Base-by-base conservation (phyloP, 2,329 filamentous ascomycete species). In the Xylaria sp. region DNA sequence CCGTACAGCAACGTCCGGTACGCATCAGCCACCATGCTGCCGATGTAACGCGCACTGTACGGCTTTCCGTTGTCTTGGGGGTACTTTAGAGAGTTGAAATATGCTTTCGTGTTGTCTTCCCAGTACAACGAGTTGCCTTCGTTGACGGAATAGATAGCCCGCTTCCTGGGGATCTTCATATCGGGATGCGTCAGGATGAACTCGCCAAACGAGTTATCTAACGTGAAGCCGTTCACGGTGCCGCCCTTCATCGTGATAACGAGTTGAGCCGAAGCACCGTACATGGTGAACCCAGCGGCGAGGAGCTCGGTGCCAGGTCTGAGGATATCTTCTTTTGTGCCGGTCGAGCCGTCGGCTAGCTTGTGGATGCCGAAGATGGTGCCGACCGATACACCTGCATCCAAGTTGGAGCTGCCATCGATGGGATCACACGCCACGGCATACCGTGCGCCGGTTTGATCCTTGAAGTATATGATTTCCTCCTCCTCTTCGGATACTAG, bases 211-310 rank as follows among this genome's bases (percentile, higher is more conserved):
- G 94, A 93, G 81, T 93, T 97, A 85, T 99, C 96, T 77, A 99
- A 90, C 31, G 96, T 99, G 87, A 99, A 99, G 77, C 96, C 96
- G 83, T 98, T 98, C 82, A 99, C 96, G 71, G 84, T 88, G 73
- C 94, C 93, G 74, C 91, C 93, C 83, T 92, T 93, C 94, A 98
- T 98, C 75, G 96, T 99, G 79, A 99, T 92, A 77, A 99, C 96
- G 55, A 99, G 88, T 85, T 98, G 95, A 3, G 96, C 91, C 2
- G 94, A 98, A 75, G 96, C 96, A 79, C 96, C 96, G 84, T 99
- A 99, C 96, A 99, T 99, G 82, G 96, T 99, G 88, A 99, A 99
- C n/a, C 96, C 96, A 25, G 93, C 91, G 44, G 96, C 95, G 23
- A 98, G 89, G 74, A 98, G 89, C 82, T 98, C 94, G 1, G 92